Evolutionary conservation across 1,284 basidiomycete genomes (phyloP), one percentile per base, ranked within the genome.

Genomic region (Ustilago lituana): DNA sequence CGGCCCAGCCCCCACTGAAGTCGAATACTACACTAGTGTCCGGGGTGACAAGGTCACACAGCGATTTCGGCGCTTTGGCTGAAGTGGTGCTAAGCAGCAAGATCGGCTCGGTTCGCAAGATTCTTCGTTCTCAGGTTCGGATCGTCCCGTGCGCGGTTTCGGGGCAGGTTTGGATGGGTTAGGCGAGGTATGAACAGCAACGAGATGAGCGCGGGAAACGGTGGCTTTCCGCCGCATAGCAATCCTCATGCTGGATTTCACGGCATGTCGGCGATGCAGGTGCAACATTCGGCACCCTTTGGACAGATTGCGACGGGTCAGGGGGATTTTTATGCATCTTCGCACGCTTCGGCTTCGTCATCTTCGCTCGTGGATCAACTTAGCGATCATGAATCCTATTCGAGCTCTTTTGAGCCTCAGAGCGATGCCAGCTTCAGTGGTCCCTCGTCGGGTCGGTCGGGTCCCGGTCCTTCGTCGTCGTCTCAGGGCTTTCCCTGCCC

Each of bases 401-500:
- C 66, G 32, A 53, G 48, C 56, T 69, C 65, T 0, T 68, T 68
- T 32, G 51, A 57, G 17, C 55, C 50, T 10, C 49, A 61, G 4
- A 45, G 55, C n/a, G 48, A 38, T 23, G 52, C 23, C 40, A 55
- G 56, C 46, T 65, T 65, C 41, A 40, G 46, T 29, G 55, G 23
- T 6, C 17, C 37, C 3, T 40, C 47, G 1, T 46, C 66, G 11
- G 39, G 38, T 32, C 40, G 66, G 29, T 58, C 52, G 26, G 66
- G 66, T 29, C 67, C 67, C 2, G 67, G 67, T 32, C 67, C 61
- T 15, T 64, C 61, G 5, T 64, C 67, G 11, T 56, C 60, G 9
- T 75, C 67, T 5, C 55, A 55, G 15, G 67, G 67, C 26, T 70
- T 64, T 48, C 49, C 53, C 19, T 70, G 73, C 27, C 73, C 65